Evolutionary conservation across 805 yeast species (phyloP).

Genomic region (Teunomyces panamensis): DNA sequence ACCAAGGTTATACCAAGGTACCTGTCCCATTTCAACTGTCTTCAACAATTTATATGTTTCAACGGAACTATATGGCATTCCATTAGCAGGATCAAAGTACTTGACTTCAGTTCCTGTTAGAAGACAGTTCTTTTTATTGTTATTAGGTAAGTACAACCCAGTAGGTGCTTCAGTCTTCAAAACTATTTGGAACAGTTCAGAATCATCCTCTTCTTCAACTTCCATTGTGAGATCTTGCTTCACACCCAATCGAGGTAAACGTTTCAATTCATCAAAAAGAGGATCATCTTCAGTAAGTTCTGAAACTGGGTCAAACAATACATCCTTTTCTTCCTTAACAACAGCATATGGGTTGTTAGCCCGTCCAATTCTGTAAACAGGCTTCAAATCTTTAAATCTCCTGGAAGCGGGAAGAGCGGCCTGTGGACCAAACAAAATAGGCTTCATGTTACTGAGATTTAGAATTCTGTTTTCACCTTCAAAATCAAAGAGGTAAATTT

Average conservation of each 20-base stretch:
- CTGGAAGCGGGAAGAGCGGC: slow-evolving; percentile 50
- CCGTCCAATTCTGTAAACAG: slow-evolving; percentile 41
- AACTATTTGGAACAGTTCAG: slow-evolving; percentile 40
- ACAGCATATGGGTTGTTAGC: slow-evolving; percentile 38
- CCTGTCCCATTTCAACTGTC: slow-evolving; percentile 44
- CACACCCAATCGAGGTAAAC: slow-evolving; percentile 63
- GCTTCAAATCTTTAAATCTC: slow-evolving; percentile 54
- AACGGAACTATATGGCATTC: slow-evolving; percentile 81
- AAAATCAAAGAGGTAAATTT: slow-evolving; percentile 53
- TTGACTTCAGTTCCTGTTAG: slow-evolving; percentile 77
- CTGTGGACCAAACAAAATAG: slow-evolving; percentile 59
- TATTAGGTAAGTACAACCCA: slow-evolving; percentile 70
- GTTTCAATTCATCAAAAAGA: slow-evolving; percentile 41
- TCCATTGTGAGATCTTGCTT: slow-evolving; percentile 44
- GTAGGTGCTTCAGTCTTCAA: slow-evolving; percentile 70
- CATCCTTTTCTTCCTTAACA: slow-evolving; percentile 31
- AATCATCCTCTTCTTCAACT: slow-evolving; percentile 38
- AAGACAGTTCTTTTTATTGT: slow-evolving; percentile 63
- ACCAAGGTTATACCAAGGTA: slow-evolving; percentile 50
- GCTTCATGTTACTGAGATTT: slow-evolving; percentile 19
- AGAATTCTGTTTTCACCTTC: slow-evolving; percentile 27
- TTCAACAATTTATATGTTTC: slow-evolving; percentile 71
- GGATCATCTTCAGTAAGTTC: slow-evolving; percentile 34
- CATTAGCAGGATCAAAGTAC: slow-evolving; percentile 84
- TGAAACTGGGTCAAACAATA: slow-evolving; percentile 30